Evolutionary conservation across 2,329 filamentous ascomycete genomes (phyloP), one percentile per base, ranked within the genome.

Genomic region (Microcera coccophila): DNA sequence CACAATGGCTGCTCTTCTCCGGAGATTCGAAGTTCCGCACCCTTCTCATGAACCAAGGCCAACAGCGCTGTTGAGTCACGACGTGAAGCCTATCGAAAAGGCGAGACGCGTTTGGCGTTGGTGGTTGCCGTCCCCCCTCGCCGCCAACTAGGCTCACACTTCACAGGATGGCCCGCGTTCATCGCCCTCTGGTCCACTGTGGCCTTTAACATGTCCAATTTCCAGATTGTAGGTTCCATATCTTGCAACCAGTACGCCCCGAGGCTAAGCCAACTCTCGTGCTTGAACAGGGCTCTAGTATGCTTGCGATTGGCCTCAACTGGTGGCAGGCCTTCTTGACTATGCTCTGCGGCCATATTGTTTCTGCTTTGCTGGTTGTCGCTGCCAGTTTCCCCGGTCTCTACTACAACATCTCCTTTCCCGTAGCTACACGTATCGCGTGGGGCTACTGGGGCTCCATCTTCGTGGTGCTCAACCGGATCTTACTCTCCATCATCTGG

Each of bases 381-480:
- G 21, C 19, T 4, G 18, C 33, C 4, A 29, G 31, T 26, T 42
- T 24, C 20, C 39, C 39, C 11, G 39, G 39, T 4, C 24, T 42
- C 3, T 36, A 42, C 15, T 70, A 65, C 52, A 68, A 72, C 45
- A 67, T 72, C 22, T 67, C 67, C 7, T 73, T 70, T 31, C 64
- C 70, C 1, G 66, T 74, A 12, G 57, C 64, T 5, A 60, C 61
- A 10, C 59, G 70, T 5, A 60, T 62, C 17, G 58, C 67, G 20
- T 72, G 66, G 63, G 71, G 70, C 14, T 60, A 69, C 47, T 65
- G 61, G 17, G 70, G 70, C 2, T 56, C 62, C 8, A 67, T 66
- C 45, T 53, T 72, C 21, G 58, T 62, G 14, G 60, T 73, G 38
- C 46, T 68, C 16, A 61, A 69, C 20, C 58, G 69, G 4, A 68